These are phyloP conservation scores for Mucor mucedo DNA, from an alignment of 371 early-diverging fungal species.

Conservation along the genomic window DNA sequence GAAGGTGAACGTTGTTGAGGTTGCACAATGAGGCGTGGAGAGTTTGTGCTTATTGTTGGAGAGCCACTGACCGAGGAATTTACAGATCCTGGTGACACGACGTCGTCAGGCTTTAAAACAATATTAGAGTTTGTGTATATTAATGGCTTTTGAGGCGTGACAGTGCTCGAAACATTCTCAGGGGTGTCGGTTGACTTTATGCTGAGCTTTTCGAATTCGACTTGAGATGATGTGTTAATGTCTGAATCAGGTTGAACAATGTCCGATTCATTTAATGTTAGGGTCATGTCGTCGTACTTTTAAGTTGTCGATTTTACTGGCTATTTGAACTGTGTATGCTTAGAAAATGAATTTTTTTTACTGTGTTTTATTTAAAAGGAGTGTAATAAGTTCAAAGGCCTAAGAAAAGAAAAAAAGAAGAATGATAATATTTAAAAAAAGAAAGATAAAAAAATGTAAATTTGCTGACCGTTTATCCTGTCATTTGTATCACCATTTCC, in stretches of 20 bases:
- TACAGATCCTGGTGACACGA: not conserved
- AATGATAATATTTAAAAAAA: not conserved
- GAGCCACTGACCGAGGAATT: not conserved
- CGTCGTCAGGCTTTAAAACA: conserved; percentile 6
- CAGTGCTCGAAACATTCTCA: not conserved
- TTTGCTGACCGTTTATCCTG: conserved; percentile 18
- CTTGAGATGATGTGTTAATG: not conserved
- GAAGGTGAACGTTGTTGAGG: conserved; percentile 10
- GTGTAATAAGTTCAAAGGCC: not conserved
- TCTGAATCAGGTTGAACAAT: conserved; percentile 3
- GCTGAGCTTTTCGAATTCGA: conserved; percentile 3
- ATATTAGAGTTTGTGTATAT: conserved; percentile 9
- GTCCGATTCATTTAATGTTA: conserved; percentile 4
- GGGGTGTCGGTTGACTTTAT: not conserved
- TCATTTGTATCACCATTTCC: conserved; percentile 13
- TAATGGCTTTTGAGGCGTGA: not conserved
- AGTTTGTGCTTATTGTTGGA: not conserved
- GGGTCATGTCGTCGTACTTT: conserved; percentile 7
- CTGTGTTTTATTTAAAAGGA: not conserved
- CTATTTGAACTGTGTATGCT: too few species aligned
- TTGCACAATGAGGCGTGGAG: not conserved
- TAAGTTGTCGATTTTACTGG: too few species aligned
- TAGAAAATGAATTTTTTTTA: not conserved
- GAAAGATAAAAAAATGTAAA: not conserved
- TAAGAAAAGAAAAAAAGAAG: not conserved